Evolutionary conservation across 169 alveolate species (phyloP), one percentile per base, ranked within the genome.

Genomic region (Neospora caninum): DNA sequence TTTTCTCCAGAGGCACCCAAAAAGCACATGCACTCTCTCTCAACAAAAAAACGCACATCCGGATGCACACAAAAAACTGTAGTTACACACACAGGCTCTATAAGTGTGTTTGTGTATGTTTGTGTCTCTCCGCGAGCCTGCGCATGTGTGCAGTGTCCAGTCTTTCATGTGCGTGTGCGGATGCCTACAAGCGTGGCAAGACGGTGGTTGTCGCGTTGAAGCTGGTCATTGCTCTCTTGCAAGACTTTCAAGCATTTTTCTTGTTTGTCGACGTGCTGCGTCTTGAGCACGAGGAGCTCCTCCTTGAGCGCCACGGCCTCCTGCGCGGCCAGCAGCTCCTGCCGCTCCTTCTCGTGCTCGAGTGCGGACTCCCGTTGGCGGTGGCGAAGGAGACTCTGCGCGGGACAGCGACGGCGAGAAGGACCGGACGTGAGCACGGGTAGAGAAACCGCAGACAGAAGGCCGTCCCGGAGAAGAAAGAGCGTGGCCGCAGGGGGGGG

Each of bases 261-360:
- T n/a, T 73, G 84, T n/a, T 73, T 18, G 16, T 73, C 45, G 0
- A 73, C 45, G 16, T 73, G 84, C 84, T 73, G 84, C 42, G 43
- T 36, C 42, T 73, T 73, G 49, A 73, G 43, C 84, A 10, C 45
- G 39, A 73, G 42, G 7, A 73, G 84, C 84, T 73, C 84, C 84
- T 73, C 84, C 84, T 73, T 73, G 39, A 73, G 84, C 43, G 84
- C 84, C 38, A 73, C 39, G 43, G 84, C 84, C 42, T 73, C 84
- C 2, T n/a, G 39, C 1, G 84, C 84, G 16, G 84, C 84, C 39
- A 73, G 84, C 84, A 73, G 49, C 25, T 73, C 84, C 84, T 73
- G 84, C 43, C 20, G 41, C 84, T 73, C 45, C 84, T 73, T 73
- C 84, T 73, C 84, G 49, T 73, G 84, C 42, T 73, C 84, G 9